These are phyloP conservation scores for Quercus tomentella DNA, from an alignment of 331 rosid species.

Conservation along the genomic window DNA sequence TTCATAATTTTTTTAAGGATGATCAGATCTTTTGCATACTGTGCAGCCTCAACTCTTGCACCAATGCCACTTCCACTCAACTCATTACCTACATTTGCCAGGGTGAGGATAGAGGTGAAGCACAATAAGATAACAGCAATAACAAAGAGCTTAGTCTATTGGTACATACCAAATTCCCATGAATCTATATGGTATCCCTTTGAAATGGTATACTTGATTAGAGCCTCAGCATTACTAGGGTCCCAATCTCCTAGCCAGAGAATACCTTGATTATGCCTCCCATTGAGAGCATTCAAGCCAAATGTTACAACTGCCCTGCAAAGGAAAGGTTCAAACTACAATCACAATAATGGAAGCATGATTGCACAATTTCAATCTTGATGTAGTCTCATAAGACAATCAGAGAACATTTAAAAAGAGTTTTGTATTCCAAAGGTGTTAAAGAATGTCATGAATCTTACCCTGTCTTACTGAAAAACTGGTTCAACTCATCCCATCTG, in stretches of 20 bases:
- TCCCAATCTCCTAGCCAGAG: constrained; percentile 64
- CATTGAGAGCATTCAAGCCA: constrained; percentile 57
- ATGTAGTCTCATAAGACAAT: background rate
- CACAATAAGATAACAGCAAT: too few relatives aligned
- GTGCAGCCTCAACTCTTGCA: constrained; percentile 40
- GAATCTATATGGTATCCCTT: constrained; percentile 68
- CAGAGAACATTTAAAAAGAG: background rate
- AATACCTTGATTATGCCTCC: constrained; percentile 21
- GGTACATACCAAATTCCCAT: constrained; percentile 54
- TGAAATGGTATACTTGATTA: constrained; percentile 42
- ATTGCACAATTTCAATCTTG: too few relatives aligned
- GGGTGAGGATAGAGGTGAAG: too few relatives aligned
- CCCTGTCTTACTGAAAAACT: constrained; percentile 74
- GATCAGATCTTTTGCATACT: constrained; percentile 55
- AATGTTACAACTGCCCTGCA: constrained; percentile 25
- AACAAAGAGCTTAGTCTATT: background rate
- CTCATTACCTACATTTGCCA: constrained; percentile 47
- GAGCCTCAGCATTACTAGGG: constrained; percentile 37
- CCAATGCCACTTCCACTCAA: constrained; percentile 39
- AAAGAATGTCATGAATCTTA: constrained; percentile 36
- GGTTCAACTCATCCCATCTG: constrained; percentile 95
- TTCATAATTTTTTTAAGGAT: constrained; percentile 33
- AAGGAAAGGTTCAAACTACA: background rate
- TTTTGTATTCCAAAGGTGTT: too few relatives aligned
- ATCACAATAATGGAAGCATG: background rate